Evolutionary conservation across 2,329 filamentous ascomycete genomes (phyloP), one percentile per base, ranked within the genome.

Genomic region (Neofusicoccum cordaticola): DNA sequence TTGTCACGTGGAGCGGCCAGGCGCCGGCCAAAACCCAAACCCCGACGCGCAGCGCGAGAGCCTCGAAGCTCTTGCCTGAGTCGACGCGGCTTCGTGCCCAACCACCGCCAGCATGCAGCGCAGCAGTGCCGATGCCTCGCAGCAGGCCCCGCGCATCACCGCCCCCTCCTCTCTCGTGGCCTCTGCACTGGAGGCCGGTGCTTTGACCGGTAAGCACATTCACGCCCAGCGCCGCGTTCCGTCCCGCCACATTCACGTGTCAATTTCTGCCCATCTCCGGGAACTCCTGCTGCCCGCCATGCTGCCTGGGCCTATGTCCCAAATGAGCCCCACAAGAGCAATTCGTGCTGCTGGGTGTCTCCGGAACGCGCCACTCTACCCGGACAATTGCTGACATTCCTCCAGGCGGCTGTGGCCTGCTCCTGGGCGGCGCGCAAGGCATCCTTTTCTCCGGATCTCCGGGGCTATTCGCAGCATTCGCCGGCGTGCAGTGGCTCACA

Each of bases 401-500:
- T 19, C n/a, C n/a, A 64, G 62, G 62, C 37, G 19, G 53, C 22
- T 47, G 19, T 41, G 93, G 92, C 34, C 89, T 96, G 52, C 76
- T 78, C 17, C 69, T 79, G 60, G 82, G 81, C 44, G 78, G 80
- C 60, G 74, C 79, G 56, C 75, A 76, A 57, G 81, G 81, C 37
- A 80, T 82, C 17, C 66, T 93, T 53, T 85, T 87, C 65, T 89
- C 89, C 17, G 86, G 85, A 13, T 88, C 91, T 3, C 83, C 85
- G 3, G 74, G 87, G 2, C 77, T 94, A 6, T 94, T 92, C 78
- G 89, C 91, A 0, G 70, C 89, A 12, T 84, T 88, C 42, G 88
- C 89, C 22, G 90, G 91, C 17, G 81, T 91, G 45, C 92, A 96
- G 78, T 97, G 91, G 86, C 92, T 92, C 76, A 84, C 86, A 47